A percentile compares a stretch with the other conserved stretches of the same genome.
phyloP scores from a whole-genome alignment of 208 protist genomes.

The Leishmania gerbilli region DNA sequence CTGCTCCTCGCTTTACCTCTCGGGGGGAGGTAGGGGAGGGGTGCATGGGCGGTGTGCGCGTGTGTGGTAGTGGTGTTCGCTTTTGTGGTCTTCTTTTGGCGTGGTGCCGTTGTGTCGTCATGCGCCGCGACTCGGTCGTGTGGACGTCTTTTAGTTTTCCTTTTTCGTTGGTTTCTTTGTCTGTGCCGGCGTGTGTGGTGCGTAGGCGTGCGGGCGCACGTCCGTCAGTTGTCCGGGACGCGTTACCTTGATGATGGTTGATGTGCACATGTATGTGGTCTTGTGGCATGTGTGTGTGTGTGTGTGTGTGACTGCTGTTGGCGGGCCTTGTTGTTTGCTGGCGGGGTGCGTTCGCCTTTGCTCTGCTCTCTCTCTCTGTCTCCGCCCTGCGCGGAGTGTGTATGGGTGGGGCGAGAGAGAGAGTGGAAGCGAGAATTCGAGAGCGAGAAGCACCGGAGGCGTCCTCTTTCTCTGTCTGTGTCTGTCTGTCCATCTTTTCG shows the following conservation, averaged over 20 bases:
- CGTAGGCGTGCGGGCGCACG: too few species aligned
- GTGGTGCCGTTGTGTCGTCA: background rate
- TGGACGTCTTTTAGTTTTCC: too few species aligned
- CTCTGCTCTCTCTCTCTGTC: background rate
- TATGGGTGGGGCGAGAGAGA: background rate
- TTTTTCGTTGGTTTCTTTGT: too few species aligned
- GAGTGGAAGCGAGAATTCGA: background rate
- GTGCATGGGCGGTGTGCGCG: too few species aligned
- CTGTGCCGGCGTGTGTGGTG: too few species aligned
- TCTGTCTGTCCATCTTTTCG: background rate
- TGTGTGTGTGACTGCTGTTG: background rate
- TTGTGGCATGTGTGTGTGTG: background rate
- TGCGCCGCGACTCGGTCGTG: too few species aligned
- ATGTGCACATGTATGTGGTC: too few species aligned
- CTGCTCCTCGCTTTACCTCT: background rate
- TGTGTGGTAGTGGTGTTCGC: background rate
- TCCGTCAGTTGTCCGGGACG: too few species aligned
- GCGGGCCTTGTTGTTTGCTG: background rate
- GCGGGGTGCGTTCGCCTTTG: background rate
- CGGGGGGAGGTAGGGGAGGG: too few species aligned
- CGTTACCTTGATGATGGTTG: too few species aligned
- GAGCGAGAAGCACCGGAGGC: too few species aligned
- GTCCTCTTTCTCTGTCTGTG: background rate
- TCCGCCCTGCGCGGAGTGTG: background rate
- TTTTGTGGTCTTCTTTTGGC: background rate